Percentiles rank a stretch among this genome's conserved stretches.
Conservation (phyloP, 108 stramenopile species). For the Cyclotella kingstonii region DNA sequence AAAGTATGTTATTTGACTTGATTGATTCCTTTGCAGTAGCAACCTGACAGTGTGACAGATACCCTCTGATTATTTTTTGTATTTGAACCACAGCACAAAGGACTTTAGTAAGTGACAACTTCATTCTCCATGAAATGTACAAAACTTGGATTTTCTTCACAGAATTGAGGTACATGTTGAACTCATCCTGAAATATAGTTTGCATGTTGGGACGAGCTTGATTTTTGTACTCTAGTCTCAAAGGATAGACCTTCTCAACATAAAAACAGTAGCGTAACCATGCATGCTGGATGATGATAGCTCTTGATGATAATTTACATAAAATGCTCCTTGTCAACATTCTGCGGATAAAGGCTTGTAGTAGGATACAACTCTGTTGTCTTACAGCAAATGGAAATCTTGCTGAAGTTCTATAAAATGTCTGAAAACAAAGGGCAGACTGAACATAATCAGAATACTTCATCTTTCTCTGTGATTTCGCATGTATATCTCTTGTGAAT, state of each 20-base stretch:
- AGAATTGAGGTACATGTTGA: background rate
- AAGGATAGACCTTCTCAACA: too few relatives aligned
- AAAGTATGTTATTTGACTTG: too few relatives aligned
- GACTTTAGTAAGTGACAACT: background rate
- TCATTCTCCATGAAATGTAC: constrained; percentile 20
- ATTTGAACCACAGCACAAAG: constrained; percentile 3
- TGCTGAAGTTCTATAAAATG: constrained; percentile 5
- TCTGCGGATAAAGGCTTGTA: background rate
- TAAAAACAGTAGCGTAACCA: background rate
- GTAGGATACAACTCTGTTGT: background rate
- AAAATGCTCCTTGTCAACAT: background rate
- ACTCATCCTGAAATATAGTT: background rate
- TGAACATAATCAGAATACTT: background rate
- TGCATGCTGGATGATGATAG: constrained; percentile 9
- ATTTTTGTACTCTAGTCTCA: background rate
- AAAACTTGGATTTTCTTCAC: constrained; percentile 19
- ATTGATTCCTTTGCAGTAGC: too few relatives aligned
- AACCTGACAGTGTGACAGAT: background rate
- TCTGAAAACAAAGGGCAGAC: background rate
- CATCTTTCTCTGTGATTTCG: background rate
- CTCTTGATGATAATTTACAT: background rate
- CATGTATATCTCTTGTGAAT: background rate
- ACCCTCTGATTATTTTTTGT: constrained; percentile 1
- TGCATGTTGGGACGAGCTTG: background rate
- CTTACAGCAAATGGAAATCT: background rate